Base-by-base conservation (phyloP, 768 basidiomycete species). In the Asterophora lycoperdoides region DNA sequence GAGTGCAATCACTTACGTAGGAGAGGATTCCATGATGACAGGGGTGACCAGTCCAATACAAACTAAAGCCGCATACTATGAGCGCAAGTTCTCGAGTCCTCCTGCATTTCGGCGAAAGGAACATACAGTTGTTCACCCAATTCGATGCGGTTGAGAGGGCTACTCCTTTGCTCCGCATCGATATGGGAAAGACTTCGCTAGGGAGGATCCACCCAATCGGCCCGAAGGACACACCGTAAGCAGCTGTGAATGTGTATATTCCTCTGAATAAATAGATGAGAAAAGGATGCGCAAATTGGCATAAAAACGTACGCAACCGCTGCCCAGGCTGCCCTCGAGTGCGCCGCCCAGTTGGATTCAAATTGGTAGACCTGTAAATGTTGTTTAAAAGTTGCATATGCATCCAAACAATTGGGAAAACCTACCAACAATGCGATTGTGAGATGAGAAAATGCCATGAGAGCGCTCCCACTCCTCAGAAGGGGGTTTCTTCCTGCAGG, bases 171-270 rank as follows among this genome's bases (percentile, higher is more conserved):
- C 86, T 84, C 53, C 90, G 74, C 68, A 88, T 75, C 2, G 86
- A 84, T 0, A 88, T 68, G 1, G 91, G 81, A 59, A 92, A 91
- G 2, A 93, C 81, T 65, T 93, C 90, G 53, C 80, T 83, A 0
- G 90, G 86, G 7, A 93, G 76, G 1, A 91, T 81, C 90, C 90
- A 93, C 3, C 82, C 83, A 52, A 92, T 76, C 0, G 90, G 88
- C 1, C 89, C 89, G 53, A 86, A 80, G 28, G 84, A 86, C 33
- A 84, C 66, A 0, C 89, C 89, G 60, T 89, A 91, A 1, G 86
- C 80, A 35, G 77, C 79, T 1, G 87, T 91, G 67, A 90, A 91
- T 0, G 74, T 59, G 63, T 90, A 92, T 20, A 88, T 78, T 34
- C 75, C 78, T 15, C 84, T 84, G 37, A 3, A 32, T 7, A 28